phyloP scores from a whole-genome alignment of 805 yeast genomes.

The Priceomyces medius region DNA sequence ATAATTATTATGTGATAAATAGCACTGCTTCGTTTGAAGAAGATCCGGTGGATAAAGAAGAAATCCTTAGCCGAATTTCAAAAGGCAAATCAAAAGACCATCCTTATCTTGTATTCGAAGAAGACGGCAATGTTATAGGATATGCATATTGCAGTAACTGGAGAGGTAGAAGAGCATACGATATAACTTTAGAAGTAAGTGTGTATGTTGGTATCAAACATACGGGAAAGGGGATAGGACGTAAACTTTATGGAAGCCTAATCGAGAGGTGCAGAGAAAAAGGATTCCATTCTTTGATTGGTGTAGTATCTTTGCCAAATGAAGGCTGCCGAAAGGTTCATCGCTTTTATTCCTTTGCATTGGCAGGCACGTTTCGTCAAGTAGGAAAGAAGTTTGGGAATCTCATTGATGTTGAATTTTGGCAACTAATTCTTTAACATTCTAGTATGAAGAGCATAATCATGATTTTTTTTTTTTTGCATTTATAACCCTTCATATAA shows the following conservation, averaged over 20 bases:
- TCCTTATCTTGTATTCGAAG: not conserved
- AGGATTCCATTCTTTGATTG: not conserved
- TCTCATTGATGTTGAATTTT: not conserved
- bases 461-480: too few relatives aligned
- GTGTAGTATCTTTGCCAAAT: not conserved
- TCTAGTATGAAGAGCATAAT: too few relatives aligned
- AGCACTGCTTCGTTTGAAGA: not conserved
- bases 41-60: not conserved
- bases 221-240: not conserved
- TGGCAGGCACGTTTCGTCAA: not conserved
- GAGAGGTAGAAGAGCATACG: not conserved
- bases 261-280: not conserved
- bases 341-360: not conserved
- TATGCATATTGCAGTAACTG: not conserved
- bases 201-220: not conserved
- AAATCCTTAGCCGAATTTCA: not conserved
- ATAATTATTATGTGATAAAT: not conserved
- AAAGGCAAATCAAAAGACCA: not conserved
- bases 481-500: too few relatives aligned
- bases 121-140: not conserved
- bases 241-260: not conserved
- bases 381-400: not conserved
- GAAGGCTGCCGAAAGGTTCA: not conserved
- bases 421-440: too few relatives aligned
- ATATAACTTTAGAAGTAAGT: not conserved